Conservation (phyloP, 306 rosid genomes). For the Trichosanthes truncata region DNA sequence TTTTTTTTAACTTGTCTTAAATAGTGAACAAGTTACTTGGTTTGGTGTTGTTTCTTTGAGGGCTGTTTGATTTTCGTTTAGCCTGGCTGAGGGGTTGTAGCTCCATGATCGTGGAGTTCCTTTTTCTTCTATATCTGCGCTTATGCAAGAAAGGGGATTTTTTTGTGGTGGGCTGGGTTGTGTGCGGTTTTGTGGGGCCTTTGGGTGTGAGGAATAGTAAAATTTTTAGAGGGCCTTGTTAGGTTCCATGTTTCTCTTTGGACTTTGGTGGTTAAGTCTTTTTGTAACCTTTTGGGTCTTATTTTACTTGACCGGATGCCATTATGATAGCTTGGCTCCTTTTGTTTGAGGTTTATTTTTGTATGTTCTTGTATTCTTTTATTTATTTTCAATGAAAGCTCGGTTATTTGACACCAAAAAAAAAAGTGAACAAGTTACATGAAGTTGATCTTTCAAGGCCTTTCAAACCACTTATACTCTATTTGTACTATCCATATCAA, state of each 20-base stretch:
- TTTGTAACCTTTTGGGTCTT: background rate
- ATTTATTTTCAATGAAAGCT: background rate
- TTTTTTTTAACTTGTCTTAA: background rate
- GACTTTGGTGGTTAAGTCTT: background rate
- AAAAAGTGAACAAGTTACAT: background rate
- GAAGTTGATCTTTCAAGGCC: slow-evolving; percentile 12
- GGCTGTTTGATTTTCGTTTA: background rate
- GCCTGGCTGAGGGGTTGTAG: background rate
- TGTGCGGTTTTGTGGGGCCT: background rate
- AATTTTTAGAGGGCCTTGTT: background rate
- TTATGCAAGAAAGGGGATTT: background rate
- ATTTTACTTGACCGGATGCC: background rate
- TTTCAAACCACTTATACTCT: background rate
- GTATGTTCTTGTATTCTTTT: background rate
- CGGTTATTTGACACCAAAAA: background rate
- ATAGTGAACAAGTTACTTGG: background rate
- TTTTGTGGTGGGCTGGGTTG: background rate
- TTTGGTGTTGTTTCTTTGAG: background rate
- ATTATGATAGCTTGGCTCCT: background rate
- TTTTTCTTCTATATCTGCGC: background rate
- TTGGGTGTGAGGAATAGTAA: background rate
- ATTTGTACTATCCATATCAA: background rate
- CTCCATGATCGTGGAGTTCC: background rate
- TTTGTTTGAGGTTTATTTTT: background rate
- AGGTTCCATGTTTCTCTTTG: background rate